phyloP scores from a whole-genome alignment of 2,329 filamentous ascomycete genomes.

The Biscogniauxia sp. region DNA sequence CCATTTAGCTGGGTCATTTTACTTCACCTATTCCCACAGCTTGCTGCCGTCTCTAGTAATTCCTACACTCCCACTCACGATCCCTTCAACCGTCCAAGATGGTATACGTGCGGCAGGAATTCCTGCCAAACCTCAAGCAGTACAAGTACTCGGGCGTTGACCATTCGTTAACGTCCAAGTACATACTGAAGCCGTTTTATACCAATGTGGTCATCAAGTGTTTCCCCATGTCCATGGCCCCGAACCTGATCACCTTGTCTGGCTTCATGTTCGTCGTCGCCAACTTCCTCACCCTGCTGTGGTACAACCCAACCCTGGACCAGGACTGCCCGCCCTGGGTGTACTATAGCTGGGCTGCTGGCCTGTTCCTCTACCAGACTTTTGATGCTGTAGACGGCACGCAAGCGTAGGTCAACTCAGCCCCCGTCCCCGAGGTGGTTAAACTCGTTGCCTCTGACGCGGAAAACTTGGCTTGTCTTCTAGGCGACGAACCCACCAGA shows the following conservation, averaged over 20 bases:
- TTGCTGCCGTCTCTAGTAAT: no score
- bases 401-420: constrained; percentile 66
- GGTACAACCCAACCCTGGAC: constrained; percentile 93
- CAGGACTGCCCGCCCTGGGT: constrained; percentile 94
- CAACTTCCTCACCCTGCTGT: constrained; percentile 89
- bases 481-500: constrained; percentile 84
- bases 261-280: constrained; percentile 86
- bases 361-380: constrained; percentile 94
- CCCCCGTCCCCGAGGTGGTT: not conserved
- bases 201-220: constrained; percentile 88
- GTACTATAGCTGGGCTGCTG: constrained; percentile 86
- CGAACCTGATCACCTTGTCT: constrained; percentile 81
- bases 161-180: constrained; percentile 83
- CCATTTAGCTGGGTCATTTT: not conserved
- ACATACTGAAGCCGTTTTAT: constrained; percentile 97
- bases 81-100: constrained; percentile 46
- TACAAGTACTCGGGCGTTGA: constrained; percentile 97
- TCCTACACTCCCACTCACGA: no score
- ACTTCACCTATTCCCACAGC: no score
- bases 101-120: constrained; percentile 93
- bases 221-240: constrained; percentile 95
- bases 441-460: constrained; percentile 11
- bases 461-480: constrained; percentile 4
- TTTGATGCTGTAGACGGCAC: constrained; percentile 96
- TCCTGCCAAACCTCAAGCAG: constrained; percentile 81